These are phyloP conservation scores for Pythium periplocum DNA, from an alignment of 352 stramenopile species.

Conservation along the genomic window DNA sequence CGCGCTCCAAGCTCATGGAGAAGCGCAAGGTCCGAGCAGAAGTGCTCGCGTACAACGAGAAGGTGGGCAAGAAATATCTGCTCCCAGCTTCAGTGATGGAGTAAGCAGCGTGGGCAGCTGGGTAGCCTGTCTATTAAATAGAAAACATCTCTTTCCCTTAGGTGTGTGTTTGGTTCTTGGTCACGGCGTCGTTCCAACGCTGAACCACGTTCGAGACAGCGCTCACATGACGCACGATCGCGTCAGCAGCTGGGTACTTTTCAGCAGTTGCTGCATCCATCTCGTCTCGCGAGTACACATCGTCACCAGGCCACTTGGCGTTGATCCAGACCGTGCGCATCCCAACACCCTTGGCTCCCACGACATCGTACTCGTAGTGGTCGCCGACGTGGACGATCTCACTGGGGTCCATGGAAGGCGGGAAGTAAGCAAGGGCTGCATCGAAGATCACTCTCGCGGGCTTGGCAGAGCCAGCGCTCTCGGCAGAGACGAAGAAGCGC, in stretches of 20 bases:
- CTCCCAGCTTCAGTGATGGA: constrained; percentile 32
- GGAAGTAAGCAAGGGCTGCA: constrained; percentile 35
- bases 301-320: constrained; percentile 29
- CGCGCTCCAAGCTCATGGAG: constrained; percentile 63
- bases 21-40: constrained; percentile 73
- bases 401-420: constrained; percentile 15
- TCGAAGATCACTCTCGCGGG: constrained; percentile 51
- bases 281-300: constrained; percentile 25
- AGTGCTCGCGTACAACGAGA: constrained; percentile 67
- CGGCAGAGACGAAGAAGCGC: constrained; percentile 48
- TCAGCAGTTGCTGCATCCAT: constrained; percentile 25
- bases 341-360: constrained; percentile 54
- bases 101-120: constrained; percentile 1
- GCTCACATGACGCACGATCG: constrained; percentile 50
- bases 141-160: not conserved
- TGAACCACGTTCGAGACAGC: constrained; percentile 35
- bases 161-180: not conserved
- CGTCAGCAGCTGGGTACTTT: constrained; percentile 38
- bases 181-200: constrained; percentile 31
- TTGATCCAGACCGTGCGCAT: constrained; percentile 69
- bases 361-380: constrained; percentile 68
- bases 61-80: constrained; percentile 70
- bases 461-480: constrained; percentile 43
- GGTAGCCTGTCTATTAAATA: not conserved
- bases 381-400: constrained; percentile 71